Base-by-base conservation (phyloP, 129 eudicot species). In the Deinandra increscens region DNA sequence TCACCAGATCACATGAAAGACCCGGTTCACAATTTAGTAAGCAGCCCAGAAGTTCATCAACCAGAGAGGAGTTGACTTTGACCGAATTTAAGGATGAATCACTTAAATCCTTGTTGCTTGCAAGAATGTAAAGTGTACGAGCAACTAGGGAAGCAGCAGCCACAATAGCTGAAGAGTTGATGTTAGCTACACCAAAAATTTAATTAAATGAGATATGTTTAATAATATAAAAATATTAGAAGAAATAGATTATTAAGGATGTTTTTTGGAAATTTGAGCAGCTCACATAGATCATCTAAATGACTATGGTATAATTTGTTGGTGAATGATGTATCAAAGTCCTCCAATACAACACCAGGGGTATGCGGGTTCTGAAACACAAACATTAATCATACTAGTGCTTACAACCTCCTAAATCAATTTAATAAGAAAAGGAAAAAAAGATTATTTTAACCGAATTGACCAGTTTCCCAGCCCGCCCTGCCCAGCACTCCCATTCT, bases 91-190 rank as follows among this genome's bases (percentile, higher is more conserved):
- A 53, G 67, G 80, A 78, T n/a, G 88, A 75, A 68, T 70, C 51
- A 60, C 71, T 79, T 6, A 77, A 9, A 61, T 79, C 79, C 45
- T 66, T 72, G 13, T 83, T 84, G 60, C 69, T 83, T 46, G 97
- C 95, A 62, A 88, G 95, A 33, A 74, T 61, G 83, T 93, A 93
- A 14, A 93, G 88, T 55, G 95, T 79, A 44, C 99, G 87, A 60
- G 99, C 95, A 85, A 89, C 84, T 60, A 93, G 82, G 60, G 99
- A 89, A 73, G 99, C 92, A 42, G 99, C 87, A 4, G 89, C 95
- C 20, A 74, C 83, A 17, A 93, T 87, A 64, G 95, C 81, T 71
- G 99, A 83, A 20, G 95, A 79, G 79, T 93, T 93, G 20, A 93
- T 76, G 74, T 93, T 93, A 44, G 90, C 99, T 93, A 96, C 86